Conservation (phyloP, 2,329 filamentous ascomycete species). For the Tolypocladium nubicola region DNA sequence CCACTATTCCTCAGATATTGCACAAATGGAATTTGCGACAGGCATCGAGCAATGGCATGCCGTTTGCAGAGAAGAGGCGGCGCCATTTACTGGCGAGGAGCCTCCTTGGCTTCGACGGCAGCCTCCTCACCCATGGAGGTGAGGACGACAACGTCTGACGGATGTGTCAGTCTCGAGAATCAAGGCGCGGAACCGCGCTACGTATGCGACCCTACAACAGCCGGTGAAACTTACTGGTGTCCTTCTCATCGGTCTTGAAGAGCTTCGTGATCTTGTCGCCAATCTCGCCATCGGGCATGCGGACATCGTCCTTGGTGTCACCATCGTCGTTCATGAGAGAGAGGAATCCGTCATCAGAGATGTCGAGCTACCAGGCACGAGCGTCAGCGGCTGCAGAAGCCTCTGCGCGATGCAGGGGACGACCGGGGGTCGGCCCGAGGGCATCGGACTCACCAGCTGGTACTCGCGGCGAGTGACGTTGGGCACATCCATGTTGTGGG, state of each 20-base stretch:
- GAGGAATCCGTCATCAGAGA: conserved; percentile 89
- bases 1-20: conserved; percentile 14
- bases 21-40: conserved; percentile 11
- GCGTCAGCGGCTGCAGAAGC: not conserved
- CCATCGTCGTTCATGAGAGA: conserved; percentile 85
- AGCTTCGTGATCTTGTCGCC: conserved; percentile 77
- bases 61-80: conserved; percentile 10
- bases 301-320: conserved; percentile 88
- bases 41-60: conserved; percentile 14
- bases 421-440: conserved; percentile 10
- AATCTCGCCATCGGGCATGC: conserved; percentile 80
- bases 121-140: conserved; percentile 94
- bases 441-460: conserved; percentile 68
- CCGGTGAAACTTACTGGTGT: conserved; percentile 63
- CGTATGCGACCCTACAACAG: not conserved
- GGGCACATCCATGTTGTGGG: conserved; percentile 96
- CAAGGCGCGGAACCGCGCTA: not conserved
- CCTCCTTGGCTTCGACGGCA: conserved; percentile 91
- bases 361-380: conserved; percentile 57
- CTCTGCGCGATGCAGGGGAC: not conserved
- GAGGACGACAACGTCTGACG: conserved; percentile 79
- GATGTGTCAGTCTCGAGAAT: conserved; percentile 8
- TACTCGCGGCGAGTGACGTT: conserved; percentile 85
- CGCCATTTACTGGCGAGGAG: conserved; percentile 37
- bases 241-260: conserved; percentile 77